These are phyloP conservation scores for Eleusine coracana DNA, from an alignment of 176 grass and related monocot genomes.

Conservation along the genomic window DNA sequence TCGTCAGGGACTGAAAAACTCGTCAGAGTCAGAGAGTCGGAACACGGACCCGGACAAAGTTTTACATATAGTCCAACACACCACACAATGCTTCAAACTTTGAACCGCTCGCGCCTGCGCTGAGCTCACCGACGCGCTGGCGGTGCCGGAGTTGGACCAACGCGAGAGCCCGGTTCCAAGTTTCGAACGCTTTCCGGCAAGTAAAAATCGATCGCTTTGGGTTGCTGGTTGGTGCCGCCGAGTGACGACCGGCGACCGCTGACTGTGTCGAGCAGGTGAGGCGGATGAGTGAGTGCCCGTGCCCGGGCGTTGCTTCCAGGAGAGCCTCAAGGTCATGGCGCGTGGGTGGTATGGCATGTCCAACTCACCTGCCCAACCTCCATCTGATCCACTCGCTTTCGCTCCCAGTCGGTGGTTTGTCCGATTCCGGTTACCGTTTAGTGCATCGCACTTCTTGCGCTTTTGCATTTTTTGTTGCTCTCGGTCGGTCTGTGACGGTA, in stretches of 20 bases:
- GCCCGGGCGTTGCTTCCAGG: constrained; percentile 25
- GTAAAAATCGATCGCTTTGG: not conserved
- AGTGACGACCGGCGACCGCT: not conserved
- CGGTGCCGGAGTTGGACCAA: not conserved
- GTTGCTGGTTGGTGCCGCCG: constrained; percentile 27
- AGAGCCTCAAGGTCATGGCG: not conserved
- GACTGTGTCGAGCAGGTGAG: constrained; percentile 7
- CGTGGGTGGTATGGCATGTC: constrained; percentile 41
- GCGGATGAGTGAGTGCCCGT: not conserved
- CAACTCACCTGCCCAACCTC: constrained; percentile 17
- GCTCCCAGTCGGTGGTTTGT: constrained; percentile 33
- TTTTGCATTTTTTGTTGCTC: not conserved
- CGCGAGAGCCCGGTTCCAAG: not conserved
- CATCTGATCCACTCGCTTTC: not conserved
- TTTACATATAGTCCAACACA: constrained; percentile 13
- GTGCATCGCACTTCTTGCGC: constrained; percentile 13
- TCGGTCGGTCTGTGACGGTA: not conserved
- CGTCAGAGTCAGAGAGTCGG: not conserved
- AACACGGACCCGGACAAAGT: constrained; percentile 24
- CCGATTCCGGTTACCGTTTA: constrained; percentile 14
- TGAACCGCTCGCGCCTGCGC: not conserved
- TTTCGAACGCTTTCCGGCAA: constrained; percentile 15
- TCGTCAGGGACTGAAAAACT: constrained; percentile 6
- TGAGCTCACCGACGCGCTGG: not conserved
- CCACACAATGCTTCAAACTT: not conserved